Base-by-base conservation (phyloP, 2,329 filamentous ascomycete genomes). In the Phaeomoniella chlamydospora region DNA sequence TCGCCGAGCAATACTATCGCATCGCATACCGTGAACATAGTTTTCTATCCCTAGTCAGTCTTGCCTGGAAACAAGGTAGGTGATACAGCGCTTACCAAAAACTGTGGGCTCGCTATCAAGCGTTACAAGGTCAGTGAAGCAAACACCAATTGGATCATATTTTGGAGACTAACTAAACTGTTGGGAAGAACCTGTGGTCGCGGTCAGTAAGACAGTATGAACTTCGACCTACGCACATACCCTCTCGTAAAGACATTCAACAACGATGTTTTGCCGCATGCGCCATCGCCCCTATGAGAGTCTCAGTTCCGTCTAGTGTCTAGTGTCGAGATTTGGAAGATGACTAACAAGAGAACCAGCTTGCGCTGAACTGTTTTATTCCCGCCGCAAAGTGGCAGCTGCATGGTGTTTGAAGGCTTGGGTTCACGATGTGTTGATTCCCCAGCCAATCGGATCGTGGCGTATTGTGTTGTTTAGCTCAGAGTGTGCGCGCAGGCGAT, bases 221-320 rank as follows among this genome's bases (percentile, higher is more conserved):
- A n/a, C n/a, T n/a, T n/a, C n/a, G n/a, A n/a, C n/a, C n/a, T n/a
- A n/a, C 33, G 40, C 37, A 65, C 75, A 49, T 65, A 92, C 81
- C 88, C 88, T 80, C 88, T 77, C 48, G 90, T 98, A 64, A 98
- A 98, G 58, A 98, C 90, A 58, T 98, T 98, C 51, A 98, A 65
- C 53, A 96, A 64, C 45, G 87, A 94, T 37, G 90, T 98, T 71
- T 98, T 98, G 55, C 88, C 88, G 61, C 82, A 92, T 49, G 88
- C 88, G 70, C 88, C 88, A 57, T 96, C 88, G 51, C 88, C 88
- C 55, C 86, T 94, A 49, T 42, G 39, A 36, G 34, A 31, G 37
- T 30, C 43, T 49, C 42, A 53, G 46, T 29, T 18, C 22, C n/a
- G 29, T 22, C 22, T 17, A 14, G 29, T 29, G 17, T 29, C n/a